A percentile compares a stretch with the other conserved stretches of the same genome.
phyloP scores from a whole-genome alignment of 106 monocot species.

The Alisma plantagoaquatica region DNA sequence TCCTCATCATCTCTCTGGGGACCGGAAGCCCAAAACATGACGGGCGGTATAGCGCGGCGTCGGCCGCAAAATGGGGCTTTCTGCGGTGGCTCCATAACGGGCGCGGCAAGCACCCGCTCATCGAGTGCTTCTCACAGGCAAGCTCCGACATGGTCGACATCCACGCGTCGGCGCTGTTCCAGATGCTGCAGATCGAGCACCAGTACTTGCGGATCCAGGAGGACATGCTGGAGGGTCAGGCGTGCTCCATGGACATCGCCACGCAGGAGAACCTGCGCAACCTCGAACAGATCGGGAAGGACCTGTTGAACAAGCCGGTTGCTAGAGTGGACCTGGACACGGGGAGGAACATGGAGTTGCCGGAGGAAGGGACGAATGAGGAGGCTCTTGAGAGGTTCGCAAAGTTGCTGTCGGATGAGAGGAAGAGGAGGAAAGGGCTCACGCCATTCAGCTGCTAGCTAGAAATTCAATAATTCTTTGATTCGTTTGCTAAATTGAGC shows the following conservation, averaged over 20 bases:
- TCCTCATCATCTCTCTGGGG: conserved; percentile 52
- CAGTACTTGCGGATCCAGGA: conserved; percentile 51
- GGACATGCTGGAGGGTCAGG: conserved; percentile 2
- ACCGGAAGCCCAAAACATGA: conserved; percentile 31
- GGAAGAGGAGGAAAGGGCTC: too few relatives aligned
- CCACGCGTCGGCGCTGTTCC: conserved; percentile 43
- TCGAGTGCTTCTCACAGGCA: conserved; percentile 44
- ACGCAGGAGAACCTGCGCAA: conserved; percentile 3
- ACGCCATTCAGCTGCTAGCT: too few relatives aligned
- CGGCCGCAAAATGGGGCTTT: conserved; percentile 42
- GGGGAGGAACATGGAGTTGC: background rate
- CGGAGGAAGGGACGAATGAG: too few relatives aligned
- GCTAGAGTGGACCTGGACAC: conserved; percentile 7
- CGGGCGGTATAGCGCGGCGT: conserved; percentile 23
- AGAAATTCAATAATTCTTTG: too few relatives aligned
- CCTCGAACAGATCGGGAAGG: background rate
- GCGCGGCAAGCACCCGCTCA: conserved; percentile 34
- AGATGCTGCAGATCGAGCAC: conserved; percentile 23
- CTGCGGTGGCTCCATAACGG: conserved; percentile 36
- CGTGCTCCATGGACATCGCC: conserved; percentile 1
- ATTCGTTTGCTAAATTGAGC: too few relatives aligned
- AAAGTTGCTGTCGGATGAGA: too few relatives aligned
- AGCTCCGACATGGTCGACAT: conserved; percentile 77
- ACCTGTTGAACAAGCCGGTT: conserved; percentile 4
- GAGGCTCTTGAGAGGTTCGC: too few relatives aligned